A percentile compares a stretch with the other conserved stretches of the same genome.
Evolutionary conservation across 805 yeast species (phyloP).

Genomic region (Nakazawaea ambrosiae): DNA sequence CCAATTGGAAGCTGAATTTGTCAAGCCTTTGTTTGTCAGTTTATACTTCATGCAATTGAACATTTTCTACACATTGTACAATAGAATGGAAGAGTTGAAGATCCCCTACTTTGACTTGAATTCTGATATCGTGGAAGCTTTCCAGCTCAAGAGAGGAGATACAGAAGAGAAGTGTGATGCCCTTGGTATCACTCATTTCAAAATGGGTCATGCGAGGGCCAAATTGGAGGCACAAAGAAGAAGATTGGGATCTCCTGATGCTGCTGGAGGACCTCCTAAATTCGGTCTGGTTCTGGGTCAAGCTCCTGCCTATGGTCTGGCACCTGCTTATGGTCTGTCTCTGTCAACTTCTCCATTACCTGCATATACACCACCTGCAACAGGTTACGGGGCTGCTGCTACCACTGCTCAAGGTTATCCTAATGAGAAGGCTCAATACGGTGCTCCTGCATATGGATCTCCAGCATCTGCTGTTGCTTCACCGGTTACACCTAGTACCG

Average conservation of each 20-base stretch:
- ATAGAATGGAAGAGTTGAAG: conserved; percentile 90
- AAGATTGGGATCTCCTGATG: conserved; percentile 38
- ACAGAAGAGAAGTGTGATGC: conserved; percentile 86
- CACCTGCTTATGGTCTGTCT: conserved; percentile 21
- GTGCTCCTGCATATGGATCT: conserved; percentile 17
- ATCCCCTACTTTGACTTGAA: conserved; percentile 91
- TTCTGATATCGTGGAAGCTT: conserved; percentile 79
- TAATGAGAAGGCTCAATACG: conserved; percentile 18
- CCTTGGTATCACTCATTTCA: conserved; percentile 85
- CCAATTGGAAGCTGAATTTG: conserved; percentile 83
- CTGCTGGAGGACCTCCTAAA: conserved; percentile 29
- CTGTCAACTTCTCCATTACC: conserved; percentile 23
- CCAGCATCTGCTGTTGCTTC: conserved; percentile 14
- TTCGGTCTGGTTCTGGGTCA: conserved; percentile 30
- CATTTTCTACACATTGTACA: conserved; percentile 88
- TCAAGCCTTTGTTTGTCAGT: conserved; percentile 88
- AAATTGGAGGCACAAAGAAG: conserved; percentile 80
- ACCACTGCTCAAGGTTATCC: conserved; percentile 19
- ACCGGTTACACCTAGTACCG: conserved; percentile 14
- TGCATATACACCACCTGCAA: conserved; percentile 28
- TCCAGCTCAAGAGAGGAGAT: conserved; percentile 76
- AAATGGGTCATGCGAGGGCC: conserved; percentile 78
- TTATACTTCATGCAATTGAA: conserved; percentile 97
- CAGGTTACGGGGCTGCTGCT: conserved; percentile 17
- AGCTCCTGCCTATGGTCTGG: conserved; percentile 20